phyloP scores from a whole-genome alignment of 2,329 filamentous ascomycete species.

The Neodidymelliopsis sp. region DNA sequence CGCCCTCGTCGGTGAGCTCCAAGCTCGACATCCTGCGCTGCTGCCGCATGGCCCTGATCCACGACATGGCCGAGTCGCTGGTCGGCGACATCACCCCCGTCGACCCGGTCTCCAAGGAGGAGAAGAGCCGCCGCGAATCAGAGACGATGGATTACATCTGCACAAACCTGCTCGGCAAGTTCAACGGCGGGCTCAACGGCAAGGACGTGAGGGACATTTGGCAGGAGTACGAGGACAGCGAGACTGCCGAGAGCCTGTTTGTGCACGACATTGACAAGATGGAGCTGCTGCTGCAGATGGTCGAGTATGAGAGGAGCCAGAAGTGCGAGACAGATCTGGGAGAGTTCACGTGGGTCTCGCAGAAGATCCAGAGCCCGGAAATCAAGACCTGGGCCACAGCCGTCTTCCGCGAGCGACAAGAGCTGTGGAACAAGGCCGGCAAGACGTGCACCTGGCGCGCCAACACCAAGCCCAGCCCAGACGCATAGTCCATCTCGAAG shows the following conservation, averaged over 20 bases:
- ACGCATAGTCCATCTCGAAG: slow-evolving; percentile 2
- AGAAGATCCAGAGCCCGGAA: slow-evolving; percentile 76
- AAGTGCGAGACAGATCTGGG: slow-evolving; percentile 75
- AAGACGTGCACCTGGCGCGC: slow-evolving; percentile 44
- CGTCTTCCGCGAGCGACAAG: slow-evolving; percentile 76
- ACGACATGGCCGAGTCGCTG: slow-evolving; percentile 96
- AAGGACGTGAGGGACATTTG: slow-evolving; percentile 79
- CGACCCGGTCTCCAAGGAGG: slow-evolving; percentile 81
- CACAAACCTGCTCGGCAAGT: slow-evolving; percentile 72
- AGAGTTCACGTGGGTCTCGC: slow-evolving; percentile 85
- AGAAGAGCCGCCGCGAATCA: slow-evolving; percentile 88
- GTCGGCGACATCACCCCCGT: slow-evolving; percentile 97
- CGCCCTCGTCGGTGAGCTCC: slow-evolving; percentile 74
- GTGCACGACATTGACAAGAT: slow-evolving; percentile 99
- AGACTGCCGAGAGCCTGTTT: slow-evolving; percentile 84
- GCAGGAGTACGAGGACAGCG: slow-evolving; percentile 92
- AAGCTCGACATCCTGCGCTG: slow-evolving; percentile 81
- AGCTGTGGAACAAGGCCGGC: slow-evolving; percentile 68
- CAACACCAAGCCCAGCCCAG: slow-evolving; percentile 32
- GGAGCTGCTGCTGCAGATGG: slow-evolving; percentile 92
- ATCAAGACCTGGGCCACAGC: slow-evolving; percentile 81
- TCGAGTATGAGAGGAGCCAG: slow-evolving; percentile 86
- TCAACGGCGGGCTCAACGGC: slow-evolving; percentile 74
- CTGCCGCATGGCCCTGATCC: slow-evolving; percentile 93
- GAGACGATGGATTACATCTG: slow-evolving; percentile 93